Evolutionary conservation across 1,139 yeast genomes (phyloP), one percentile per base, ranked within the genome.

Genomic region (Yamadazyma sp.): DNA sequence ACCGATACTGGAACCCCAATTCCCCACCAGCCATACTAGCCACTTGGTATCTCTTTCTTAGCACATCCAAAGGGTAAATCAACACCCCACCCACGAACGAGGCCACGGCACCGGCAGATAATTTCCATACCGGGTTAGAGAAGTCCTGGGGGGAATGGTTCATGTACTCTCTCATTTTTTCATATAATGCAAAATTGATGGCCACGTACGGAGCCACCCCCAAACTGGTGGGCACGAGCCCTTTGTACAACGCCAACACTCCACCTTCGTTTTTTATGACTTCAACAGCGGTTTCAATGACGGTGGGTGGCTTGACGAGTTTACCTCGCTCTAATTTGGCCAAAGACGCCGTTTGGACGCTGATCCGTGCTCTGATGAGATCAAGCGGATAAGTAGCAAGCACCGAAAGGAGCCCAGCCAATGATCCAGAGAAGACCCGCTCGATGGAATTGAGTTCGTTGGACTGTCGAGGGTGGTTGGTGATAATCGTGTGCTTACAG

Each of bases 131-230:
- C 3, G 85, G 78, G 45, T 68, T 71, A 31, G 64, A 56, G 49
- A 59, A 70, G 48, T 69, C 63, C 29, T 49, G 43, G 28, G 64
- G 54, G n/a, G 73, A 59, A 8, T 47, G 43, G 35, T 61, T 62
- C 76, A 71, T 69, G 42, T 56, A 55, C 48, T 85, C 94, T 45
- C 92, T 79, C 50, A 89, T 58, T 44, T 77, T 79, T 55, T 92
- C 98, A 65, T 91, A 92, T 33, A 88, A 79, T 5, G 96, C 86
- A 60, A 92, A 92, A 62, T 91, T 92, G 40, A 92, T 75, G 3
- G 96, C 96, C 32, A 88, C 97, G 54, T 91, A 92, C 1, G 98
- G 98, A 1, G 96, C 97, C 11, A 92, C 97, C 1, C 98, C 98
- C 48, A 87, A 63, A 2, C 91, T 79, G 0, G 98, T 91, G 5